Conservation (phyloP, 805 yeast species). For the Saccharomycopsis microspora region DNA sequence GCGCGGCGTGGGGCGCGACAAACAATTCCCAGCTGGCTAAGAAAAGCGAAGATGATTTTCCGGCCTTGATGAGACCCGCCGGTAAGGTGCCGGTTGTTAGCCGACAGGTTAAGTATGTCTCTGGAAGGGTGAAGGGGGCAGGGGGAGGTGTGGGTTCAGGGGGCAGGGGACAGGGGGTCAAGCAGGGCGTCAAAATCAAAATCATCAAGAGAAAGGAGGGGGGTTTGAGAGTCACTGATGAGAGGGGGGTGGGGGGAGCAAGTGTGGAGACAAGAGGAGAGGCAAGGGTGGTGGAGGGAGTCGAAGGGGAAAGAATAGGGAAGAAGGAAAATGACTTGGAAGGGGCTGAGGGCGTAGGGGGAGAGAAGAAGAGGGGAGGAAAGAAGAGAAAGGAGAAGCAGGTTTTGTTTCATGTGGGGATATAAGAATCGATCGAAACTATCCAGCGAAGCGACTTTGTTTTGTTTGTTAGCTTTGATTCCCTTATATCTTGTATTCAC, state of each 20-base stretch:
- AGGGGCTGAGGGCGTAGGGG: slow-evolving; percentile 19
- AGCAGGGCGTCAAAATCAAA: not conserved
- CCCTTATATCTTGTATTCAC: too few relatives aligned
- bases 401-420: slow-evolving; percentile 39
- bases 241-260: too few relatives aligned
- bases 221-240: not conserved
- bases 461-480: too few relatives aligned
- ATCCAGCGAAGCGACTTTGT: too few relatives aligned
- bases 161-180: not conserved
- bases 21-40: slow-evolving; percentile 23
- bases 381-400: slow-evolving; percentile 25
- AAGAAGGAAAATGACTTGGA: not conserved
- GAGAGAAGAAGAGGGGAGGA: slow-evolving; percentile 28
- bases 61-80: slow-evolving; percentile 4
- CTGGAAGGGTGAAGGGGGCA: not conserved
- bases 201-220: not conserved
- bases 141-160: not conserved
- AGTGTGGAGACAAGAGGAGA: too few relatives aligned
- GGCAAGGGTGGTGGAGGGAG: too few relatives aligned
- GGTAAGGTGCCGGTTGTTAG: slow-evolving; percentile 3
- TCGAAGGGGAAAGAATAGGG: too few relatives aligned
- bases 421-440: slow-evolving; percentile 17
- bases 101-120: slow-evolving; percentile 7
- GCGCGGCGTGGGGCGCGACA: slow-evolving; percentile 20
- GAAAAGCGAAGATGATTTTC: slow-evolving; percentile 21